Conservation (phyloP, 176 grass and related monocot genomes). For the Musa itinerans region DNA sequence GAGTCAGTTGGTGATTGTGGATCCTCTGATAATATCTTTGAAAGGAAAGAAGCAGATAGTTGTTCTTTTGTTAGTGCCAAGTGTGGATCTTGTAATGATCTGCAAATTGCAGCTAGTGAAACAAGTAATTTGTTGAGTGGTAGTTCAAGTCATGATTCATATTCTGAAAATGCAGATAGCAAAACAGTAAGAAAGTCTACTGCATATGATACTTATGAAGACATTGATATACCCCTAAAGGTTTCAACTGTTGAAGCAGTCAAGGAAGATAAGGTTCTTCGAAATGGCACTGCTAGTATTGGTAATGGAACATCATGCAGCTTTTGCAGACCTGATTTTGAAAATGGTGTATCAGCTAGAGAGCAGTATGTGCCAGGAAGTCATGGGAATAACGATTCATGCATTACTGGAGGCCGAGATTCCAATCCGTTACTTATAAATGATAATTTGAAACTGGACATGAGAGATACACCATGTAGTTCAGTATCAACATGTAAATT, state of each 20-base stretch:
- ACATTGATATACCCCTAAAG: constrained; percentile 40
- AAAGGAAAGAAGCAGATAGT: constrained; percentile 43
- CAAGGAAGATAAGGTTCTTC: not conserved
- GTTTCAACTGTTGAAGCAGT: not conserved
- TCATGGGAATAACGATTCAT: constrained; percentile 48
- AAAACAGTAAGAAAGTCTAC: constrained; percentile 28
- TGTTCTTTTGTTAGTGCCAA: constrained; percentile 26
- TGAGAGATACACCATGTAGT: constrained; percentile 27
- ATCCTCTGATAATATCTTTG: constrained; percentile 46
- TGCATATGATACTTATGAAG: constrained; percentile 38
- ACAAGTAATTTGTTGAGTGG: constrained; percentile 41
- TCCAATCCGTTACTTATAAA: no score
- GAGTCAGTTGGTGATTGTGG: constrained; percentile 42
- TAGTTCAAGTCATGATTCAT: constrained; percentile 53
- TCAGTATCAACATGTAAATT: constrained; percentile 45
- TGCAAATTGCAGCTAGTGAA: constrained; percentile 26
- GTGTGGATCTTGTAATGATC: constrained; percentile 31
- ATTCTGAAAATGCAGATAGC: constrained; percentile 52
- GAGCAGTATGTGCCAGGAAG: constrained; percentile 24
- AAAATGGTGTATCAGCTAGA: not conserved
- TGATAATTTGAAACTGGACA: constrained; percentile 4
- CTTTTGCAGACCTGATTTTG: not conserved
- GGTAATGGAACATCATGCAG: not conserved
- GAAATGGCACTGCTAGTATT: not conserved
- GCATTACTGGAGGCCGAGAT: constrained; percentile 41